Conservation (phyloP, 192 early-diverging fungal species). For the Linnemannia exigua region DNA sequence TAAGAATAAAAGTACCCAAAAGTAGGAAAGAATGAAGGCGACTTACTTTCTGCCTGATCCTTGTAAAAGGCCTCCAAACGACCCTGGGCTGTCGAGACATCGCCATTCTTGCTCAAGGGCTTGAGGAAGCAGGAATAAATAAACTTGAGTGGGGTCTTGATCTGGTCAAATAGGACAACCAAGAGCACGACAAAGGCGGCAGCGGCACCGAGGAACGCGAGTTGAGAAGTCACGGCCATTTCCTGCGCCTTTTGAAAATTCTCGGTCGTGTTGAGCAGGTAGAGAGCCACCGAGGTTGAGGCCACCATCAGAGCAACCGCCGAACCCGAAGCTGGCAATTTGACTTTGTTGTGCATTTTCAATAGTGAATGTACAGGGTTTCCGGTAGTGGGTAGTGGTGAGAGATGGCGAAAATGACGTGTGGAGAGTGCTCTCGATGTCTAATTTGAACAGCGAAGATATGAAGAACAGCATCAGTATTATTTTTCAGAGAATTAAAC, state of each 20-base stretch:
- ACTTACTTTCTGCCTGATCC: conserved; percentile 78
- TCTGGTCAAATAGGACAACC: conserved; percentile 52
- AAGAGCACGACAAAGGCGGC: conserved; percentile 40
- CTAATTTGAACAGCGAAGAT: not conserved
- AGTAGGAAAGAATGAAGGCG: no score
- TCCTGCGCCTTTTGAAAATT: conserved; percentile 54
- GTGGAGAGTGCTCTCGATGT: not conserved
- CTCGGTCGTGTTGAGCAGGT: conserved; percentile 47
- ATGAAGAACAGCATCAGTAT: not conserved
- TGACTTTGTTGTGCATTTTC: conserved; percentile 25
- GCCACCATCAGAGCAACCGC: conserved; percentile 37
- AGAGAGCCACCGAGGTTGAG: conserved; percentile 46
- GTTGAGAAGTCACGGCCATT: conserved; percentile 46
- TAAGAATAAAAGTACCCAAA: conserved; percentile 15
- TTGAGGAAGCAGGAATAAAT: conserved; percentile 86
- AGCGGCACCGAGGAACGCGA: conserved; percentile 37
- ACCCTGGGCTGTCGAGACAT: conserved; percentile 70
- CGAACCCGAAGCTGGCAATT: conserved; percentile 19
- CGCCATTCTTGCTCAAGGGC: conserved; percentile 69
- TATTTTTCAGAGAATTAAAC: not conserved
- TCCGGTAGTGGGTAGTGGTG: not conserved
- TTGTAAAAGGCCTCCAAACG: conserved; percentile 87
- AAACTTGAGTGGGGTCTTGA: conserved; percentile 66
- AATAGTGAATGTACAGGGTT: not conserved
- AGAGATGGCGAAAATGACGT: not conserved